Conservation (phyloP, 108 stramenopile genomes). For the Stephanodiscus minutulus region DNA sequence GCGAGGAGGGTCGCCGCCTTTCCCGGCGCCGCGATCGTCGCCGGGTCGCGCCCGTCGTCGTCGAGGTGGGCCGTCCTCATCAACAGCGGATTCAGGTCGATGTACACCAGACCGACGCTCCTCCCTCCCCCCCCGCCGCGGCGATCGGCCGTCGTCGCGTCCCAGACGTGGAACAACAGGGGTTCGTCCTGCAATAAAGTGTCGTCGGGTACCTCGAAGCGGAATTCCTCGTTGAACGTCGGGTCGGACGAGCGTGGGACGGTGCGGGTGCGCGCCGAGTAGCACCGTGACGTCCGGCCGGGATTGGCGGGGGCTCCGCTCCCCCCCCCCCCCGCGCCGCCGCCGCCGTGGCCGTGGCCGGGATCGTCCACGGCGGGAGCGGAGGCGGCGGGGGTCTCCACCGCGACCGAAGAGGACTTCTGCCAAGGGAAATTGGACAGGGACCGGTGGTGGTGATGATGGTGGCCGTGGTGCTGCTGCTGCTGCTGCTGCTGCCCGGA, state of each 20-base stretch:
- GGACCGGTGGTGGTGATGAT: background rate
- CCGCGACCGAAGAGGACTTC: too few species aligned
- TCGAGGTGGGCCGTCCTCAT: constrained; percentile 70
- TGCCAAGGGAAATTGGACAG: background rate
- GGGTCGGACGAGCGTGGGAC: constrained; percentile 78
- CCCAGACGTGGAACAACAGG: constrained; percentile 92
- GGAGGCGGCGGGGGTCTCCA: too few species aligned
- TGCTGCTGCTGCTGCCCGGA: background rate
- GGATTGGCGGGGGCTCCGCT: background rate
- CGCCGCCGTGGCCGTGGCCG: constrained; percentile 1
- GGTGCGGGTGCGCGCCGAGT: constrained; percentile 83
- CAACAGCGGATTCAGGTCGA: constrained; percentile 95
- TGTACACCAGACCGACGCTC: constrained; percentile 89
- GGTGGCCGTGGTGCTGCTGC: background rate
- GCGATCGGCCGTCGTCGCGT: constrained; percentile 49
- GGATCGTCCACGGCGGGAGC: constrained; percentile 7
- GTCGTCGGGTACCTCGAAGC: constrained; percentile 96
- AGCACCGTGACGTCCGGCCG: constrained; percentile 67
- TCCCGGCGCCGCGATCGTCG: constrained; percentile 14
- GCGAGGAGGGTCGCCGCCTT: too few species aligned
- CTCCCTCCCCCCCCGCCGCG: constrained; percentile 41
- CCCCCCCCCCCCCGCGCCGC: too few species aligned
- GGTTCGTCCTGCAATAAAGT: constrained; percentile 96
- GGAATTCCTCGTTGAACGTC: constrained; percentile 92
- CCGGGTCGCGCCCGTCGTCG: constrained; percentile 26